Evolutionary conservation across 495 filamentous ascomycete genomes (phyloP).

Genomic region (Bryoglossum gracile): DNA sequence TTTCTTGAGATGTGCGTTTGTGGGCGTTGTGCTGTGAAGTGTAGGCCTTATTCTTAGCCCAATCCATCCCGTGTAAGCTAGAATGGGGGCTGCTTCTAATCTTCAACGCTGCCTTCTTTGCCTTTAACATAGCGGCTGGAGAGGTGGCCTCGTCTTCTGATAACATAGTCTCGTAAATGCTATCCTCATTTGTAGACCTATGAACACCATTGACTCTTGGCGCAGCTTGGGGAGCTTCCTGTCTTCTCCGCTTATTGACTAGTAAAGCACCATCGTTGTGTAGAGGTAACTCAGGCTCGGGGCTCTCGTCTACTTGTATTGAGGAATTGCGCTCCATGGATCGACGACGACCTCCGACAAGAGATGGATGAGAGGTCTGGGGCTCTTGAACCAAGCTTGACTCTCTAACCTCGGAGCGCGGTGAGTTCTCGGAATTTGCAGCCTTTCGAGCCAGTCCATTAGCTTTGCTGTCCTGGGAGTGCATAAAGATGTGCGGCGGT

Average conservation of each 20-base stretch:
- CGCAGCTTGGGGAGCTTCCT: background rate
- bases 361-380: no score
- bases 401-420: no score
- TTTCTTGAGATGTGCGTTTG: conserved; percentile 6
- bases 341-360: no score
- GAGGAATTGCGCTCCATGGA: no score
- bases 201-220: background rate
- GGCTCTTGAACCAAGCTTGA: no score
- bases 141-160: conserved; percentile 13
- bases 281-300: no score
- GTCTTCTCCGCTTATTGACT: background rate
- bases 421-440: no score
- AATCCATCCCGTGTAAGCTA: conserved; percentile 8
- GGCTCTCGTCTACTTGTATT: no score
- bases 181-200: conserved; percentile 14
- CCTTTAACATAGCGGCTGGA: conserved; percentile 1
- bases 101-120: conserved; percentile 13
- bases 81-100: conserved; percentile 6
- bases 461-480: conserved; percentile 3
- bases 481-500: background rate
- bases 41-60: conserved; percentile 10
- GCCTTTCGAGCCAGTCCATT: conserved; percentile 11
- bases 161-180: conserved; percentile 15
- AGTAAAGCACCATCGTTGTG: no score
- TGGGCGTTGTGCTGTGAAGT: conserved; percentile 16